A percentile compares a stretch with the other conserved stretches of the same genome.
Conservation (phyloP, 768 basidiomycete species). For the Russula sp. region DNA sequence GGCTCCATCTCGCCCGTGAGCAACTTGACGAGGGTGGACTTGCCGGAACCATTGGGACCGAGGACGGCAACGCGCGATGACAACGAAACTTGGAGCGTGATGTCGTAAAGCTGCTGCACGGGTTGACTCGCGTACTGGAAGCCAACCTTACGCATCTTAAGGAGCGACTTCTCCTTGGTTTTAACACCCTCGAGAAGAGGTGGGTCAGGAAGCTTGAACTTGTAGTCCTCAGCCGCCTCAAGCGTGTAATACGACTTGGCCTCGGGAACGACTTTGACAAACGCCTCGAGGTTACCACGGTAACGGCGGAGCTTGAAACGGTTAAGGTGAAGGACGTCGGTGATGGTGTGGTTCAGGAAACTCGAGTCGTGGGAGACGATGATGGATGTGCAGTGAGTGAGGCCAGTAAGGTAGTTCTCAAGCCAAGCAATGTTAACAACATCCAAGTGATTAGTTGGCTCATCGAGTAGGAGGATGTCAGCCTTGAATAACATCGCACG, state of each 20-base stretch:
- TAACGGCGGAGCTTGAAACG: slow-evolving; percentile 97
- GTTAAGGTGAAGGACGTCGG: slow-evolving; percentile 95
- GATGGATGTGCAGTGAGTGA: slow-evolving; percentile 93
- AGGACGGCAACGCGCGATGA: slow-evolving; percentile 98
- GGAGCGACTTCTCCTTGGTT: slow-evolving; percentile 96
- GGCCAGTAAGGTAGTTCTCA: slow-evolving; percentile 84
- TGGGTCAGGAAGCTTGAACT: slow-evolving; percentile 96
- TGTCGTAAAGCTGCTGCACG: slow-evolving; percentile 90
- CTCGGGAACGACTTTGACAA: slow-evolving; percentile 93
- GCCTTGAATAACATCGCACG: slow-evolving; percentile 98
- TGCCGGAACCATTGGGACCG: slow-evolving; percentile 98
- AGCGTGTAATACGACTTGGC: slow-evolving; percentile 98
- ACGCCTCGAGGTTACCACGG: slow-evolving; percentile 91
- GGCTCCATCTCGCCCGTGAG: slow-evolving; percentile 95
- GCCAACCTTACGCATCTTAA: slow-evolving; percentile 97
- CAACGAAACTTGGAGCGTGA: slow-evolving; percentile 94
- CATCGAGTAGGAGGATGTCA: slow-evolving; percentile 93
- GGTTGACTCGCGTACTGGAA: slow-evolving; percentile 91
- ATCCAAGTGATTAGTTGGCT: slow-evolving; percentile 96
- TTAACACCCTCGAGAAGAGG: slow-evolving; percentile 99
- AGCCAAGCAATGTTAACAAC: slow-evolving; percentile 98
- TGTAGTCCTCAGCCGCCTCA: slow-evolving; percentile 94
- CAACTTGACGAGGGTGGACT: slow-evolving; percentile 95
- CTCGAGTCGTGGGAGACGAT: slow-evolving; percentile 97
- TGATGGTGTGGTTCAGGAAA: slow-evolving; percentile 98